A percentile compares a stretch with the other conserved stretches of the same genome.
Conservation (phyloP, 2,329 filamentous ascomycete genomes). For the Fusarium nelsonii region DNA sequence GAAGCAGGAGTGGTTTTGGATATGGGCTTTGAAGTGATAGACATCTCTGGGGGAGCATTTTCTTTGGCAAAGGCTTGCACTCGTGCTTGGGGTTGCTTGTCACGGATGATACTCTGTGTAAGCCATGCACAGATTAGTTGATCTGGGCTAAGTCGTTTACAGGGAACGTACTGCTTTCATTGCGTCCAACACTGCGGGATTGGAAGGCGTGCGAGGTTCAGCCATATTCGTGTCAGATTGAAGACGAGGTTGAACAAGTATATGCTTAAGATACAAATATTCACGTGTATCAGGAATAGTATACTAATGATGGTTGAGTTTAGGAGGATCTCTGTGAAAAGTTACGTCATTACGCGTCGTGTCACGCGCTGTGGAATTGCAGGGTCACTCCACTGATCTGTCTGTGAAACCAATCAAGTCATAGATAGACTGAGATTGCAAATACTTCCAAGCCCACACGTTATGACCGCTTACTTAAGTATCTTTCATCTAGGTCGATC, state of each 20-base stretch:
- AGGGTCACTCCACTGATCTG: too few relatives aligned
- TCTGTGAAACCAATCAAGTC: too few relatives aligned
- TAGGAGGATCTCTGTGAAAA: neutral
- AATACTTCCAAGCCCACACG: too few relatives aligned
- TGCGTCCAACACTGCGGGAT: neutral
- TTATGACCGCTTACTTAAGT: too few relatives aligned
- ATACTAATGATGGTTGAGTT: neutral
- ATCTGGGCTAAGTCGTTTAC: too few relatives aligned
- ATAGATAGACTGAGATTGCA: too few relatives aligned
- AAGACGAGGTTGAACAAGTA: too few relatives aligned
- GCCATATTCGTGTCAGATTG: neutral
- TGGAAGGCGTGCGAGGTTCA: neutral
- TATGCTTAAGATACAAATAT: too few relatives aligned
- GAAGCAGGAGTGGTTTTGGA: neutral
- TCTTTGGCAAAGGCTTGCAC: neutral
- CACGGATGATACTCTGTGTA: neutral
- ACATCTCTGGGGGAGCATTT: neutral
- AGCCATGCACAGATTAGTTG: neutral
- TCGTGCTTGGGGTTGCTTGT: neutral
- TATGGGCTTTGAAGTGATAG: neutral
- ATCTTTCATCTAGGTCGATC: too few relatives aligned
- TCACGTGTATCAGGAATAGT: too few relatives aligned
- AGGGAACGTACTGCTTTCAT: neutral
- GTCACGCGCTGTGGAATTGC: too few relatives aligned
- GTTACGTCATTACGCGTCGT: too few relatives aligned